Percentiles rank a stretch among this genome's conserved stretches.
Evolutionary conservation across 2,329 filamentous ascomycete genomes (phyloP).

Genomic region (Calcarisporium arbuscula): DNA sequence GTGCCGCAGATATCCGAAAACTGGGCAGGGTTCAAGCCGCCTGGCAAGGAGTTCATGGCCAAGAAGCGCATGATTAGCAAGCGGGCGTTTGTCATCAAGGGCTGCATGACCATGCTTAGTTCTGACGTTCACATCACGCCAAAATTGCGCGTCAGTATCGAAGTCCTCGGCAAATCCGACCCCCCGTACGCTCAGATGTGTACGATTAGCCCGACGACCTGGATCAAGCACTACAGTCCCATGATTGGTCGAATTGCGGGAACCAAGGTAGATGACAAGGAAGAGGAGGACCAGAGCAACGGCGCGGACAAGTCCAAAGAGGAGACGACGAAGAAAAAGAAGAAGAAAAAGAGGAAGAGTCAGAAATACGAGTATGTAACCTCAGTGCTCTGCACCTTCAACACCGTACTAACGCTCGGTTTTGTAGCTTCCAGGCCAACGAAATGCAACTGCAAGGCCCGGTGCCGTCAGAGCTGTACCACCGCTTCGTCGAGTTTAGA

Average conservation of each 20-base stretch:
- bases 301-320: no score
- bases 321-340: conserved; percentile 4
- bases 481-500: conserved; percentile 88
- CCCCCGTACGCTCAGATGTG: conserved; percentile 64
- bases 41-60: conserved; percentile 56
- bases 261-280: conserved; percentile 58
- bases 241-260: conserved; percentile 79
- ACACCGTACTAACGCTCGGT: neutral
- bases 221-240: conserved; percentile 81
- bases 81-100: conserved; percentile 71
- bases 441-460: conserved; percentile 84
- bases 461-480: conserved; percentile 73
- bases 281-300: conserved; percentile 35
- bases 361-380: conserved; percentile 68
- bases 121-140: conserved; percentile 62
- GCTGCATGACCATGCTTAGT: conserved; percentile 56
- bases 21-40: conserved; percentile 62
- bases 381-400: neutral
- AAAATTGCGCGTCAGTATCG: conserved; percentile 63
- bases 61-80: conserved; percentile 86
- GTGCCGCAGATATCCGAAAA: conserved; percentile 53
- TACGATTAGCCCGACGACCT: conserved; percentile 69
- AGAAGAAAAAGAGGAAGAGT: conserved; percentile 43
- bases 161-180: conserved; percentile 71
- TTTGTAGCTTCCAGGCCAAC: conserved; percentile 79